Evolutionary conservation across 768 basidiomycete genomes (phyloP), one percentile per base, ranked within the genome.

Genomic region (Mrakia frigida): DNA sequence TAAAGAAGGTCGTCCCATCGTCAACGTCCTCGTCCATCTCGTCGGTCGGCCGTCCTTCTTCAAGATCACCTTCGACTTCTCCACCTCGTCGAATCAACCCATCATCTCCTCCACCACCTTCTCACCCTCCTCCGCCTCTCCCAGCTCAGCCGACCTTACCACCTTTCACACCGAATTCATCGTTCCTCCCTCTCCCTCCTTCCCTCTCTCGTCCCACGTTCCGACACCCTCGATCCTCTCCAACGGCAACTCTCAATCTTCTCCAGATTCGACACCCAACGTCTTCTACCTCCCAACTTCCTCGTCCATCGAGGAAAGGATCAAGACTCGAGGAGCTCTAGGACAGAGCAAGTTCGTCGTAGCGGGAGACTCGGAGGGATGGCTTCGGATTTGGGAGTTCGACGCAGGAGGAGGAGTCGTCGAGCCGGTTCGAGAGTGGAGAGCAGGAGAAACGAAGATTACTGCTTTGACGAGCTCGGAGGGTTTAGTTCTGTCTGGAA

Each of bases 381-480:
- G 46, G 25, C 52, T 77, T 25, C 70, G 76, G 37, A 52, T 77
- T 23, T 77, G 76, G 76, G 63, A 63, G 18, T 77, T 71, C 71
- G 76, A 68, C 61, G 65, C 41, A 16, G 50, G 18, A 18, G 31
- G n/a, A 31, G 41, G 39, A 13, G 60, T 33, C 10, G 61, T 67
- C 11, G 46, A 52, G 63, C 71, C 63, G 0, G 52, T 77, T 0
- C n/a, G 71, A n/a, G 35, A 67, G 37, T 77, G 76, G 76, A 41
- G 52, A 28, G 76, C 71, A n/a, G 41, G 59, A 0, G 63, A 71
- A 13, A 59, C 60, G 25, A 77, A 77, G 61, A 65, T 77, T n/a
- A 77, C 76, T 18, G 76, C 76, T 21, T 50, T 77, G 28, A 60
- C 65, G 37, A 68, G 71, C 23, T n/a, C 70, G 28, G 33, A 53